Conservation (phyloP, 2,329 filamentous ascomycete species). For the Epichloe typhina region DNA sequence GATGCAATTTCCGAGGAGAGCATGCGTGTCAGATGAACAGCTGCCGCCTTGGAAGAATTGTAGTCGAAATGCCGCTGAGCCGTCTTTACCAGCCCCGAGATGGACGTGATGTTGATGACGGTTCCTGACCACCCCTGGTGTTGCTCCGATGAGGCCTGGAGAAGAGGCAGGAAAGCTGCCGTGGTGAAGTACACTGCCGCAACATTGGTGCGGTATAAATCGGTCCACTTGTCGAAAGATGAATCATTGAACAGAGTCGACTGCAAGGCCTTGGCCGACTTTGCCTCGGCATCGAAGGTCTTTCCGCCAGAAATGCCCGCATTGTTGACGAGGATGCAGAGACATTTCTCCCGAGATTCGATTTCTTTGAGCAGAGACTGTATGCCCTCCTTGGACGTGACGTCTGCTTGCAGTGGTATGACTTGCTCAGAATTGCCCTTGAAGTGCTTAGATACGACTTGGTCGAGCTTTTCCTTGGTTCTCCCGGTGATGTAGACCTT, state of each 20-base stretch:
- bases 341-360: conserved; percentile 37
- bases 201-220: conserved; percentile 63
- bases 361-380: conserved; percentile 44
- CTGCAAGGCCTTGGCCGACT: conserved; percentile 37
- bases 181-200: conserved; percentile 54
- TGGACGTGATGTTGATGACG: conserved; percentile 55
- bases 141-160: conserved; percentile 35
- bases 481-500: conserved; percentile 60
- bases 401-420: conserved; percentile 46
- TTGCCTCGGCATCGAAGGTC: conserved; percentile 38
- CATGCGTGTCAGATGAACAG: conserved; percentile 51
- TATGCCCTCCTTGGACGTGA: conserved; percentile 48
- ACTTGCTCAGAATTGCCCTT: conserved; percentile 41
- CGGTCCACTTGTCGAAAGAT: conserved; percentile 56
- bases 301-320: conserved; percentile 44
- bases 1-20: conserved; percentile 47
- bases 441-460: conserved; percentile 43
- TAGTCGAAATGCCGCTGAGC: conserved; percentile 54
- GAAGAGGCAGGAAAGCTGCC: conserved; percentile 46
- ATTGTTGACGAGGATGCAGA: conserved; percentile 58
- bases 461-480: conserved; percentile 48
- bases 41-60: conserved; percentile 49
- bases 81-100: conserved; percentile 51
- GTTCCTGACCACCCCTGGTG: conserved; percentile 39
- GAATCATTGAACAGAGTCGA: conserved; percentile 56